These are phyloP conservation scores for Lactarius trivialis DNA, from an alignment of 768 basidiomycete genomes.

Conservation along the genomic window DNA sequence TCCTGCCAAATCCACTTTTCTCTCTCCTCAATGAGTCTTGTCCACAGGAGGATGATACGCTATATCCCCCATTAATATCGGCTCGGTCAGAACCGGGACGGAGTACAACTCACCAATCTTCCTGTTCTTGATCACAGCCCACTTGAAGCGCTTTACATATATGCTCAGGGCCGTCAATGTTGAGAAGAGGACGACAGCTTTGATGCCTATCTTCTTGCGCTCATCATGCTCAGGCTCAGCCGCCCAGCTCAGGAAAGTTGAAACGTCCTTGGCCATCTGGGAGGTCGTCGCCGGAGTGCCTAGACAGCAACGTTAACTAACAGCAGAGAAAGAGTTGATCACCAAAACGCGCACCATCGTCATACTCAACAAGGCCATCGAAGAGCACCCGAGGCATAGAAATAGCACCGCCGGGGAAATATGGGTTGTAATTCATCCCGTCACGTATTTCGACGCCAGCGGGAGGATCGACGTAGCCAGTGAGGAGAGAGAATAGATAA, in stretches of 20 bases:
- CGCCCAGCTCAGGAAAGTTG: constrained; percentile 93
- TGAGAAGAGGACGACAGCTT: constrained; percentile 92
- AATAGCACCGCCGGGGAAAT: constrained; percentile 98
- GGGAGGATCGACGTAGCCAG: constrained; percentile 94
- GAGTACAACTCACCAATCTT: constrained; percentile 64
- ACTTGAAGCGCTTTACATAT: constrained; percentile 95
- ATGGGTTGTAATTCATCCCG: constrained; percentile 98
- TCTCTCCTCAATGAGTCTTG: constrained; percentile 34
- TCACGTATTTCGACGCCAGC: constrained; percentile 93
- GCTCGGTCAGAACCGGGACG: background rate
- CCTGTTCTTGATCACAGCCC: constrained; percentile 86
- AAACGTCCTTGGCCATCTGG: constrained; percentile 99
- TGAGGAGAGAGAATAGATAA: constrained; percentile 94
- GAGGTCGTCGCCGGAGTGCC: constrained; percentile 94
- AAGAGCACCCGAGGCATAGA: constrained; percentile 97
- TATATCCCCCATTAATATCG: constrained; percentile 25
- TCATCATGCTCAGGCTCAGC: constrained; percentile 98
- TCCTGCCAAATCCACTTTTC: constrained; percentile 3
- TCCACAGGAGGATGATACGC: constrained; percentile 58
- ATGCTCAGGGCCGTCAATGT: constrained; percentile 71
- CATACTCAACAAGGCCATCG: constrained; percentile 94
- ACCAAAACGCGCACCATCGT: constrained; percentile 59
- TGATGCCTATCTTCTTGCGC: constrained; percentile 93
- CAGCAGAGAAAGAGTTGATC: background rate
- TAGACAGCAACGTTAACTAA: constrained; percentile 27